These are phyloP conservation scores for Boletus semigastroideus DNA, from an alignment of 1,284 basidiomycete genomes.

Conservation along the genomic window DNA sequence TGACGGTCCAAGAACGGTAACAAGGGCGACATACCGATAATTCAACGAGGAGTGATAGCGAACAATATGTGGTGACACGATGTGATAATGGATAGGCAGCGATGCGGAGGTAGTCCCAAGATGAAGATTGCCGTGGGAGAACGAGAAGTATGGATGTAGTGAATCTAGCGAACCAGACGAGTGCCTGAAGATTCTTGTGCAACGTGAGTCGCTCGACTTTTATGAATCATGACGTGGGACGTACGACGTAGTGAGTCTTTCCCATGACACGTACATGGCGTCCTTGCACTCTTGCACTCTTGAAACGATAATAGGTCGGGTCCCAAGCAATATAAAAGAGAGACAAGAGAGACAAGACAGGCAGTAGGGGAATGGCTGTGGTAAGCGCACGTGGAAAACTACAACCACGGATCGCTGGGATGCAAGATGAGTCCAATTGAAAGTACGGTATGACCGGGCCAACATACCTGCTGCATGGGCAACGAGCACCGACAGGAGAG, in stretches of 20 bases:
- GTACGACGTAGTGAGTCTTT: conserved; percentile 60
- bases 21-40: conserved; percentile 43
- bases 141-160: conserved; percentile 48
- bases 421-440: conserved; percentile 7
- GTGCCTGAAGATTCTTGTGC: conserved; percentile 55
- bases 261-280: conserved; percentile 64
- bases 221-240: conserved; percentile 26
- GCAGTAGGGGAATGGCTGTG: conserved; percentile 35
- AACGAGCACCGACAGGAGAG: conserved; percentile 43
- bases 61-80: conserved; percentile 46
- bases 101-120: conserved; percentile 40
- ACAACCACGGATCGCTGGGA: conserved; percentile 24
- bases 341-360: conserved; percentile 52
- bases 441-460: conserved; percentile 8
- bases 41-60: conserved; percentile 47
- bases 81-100: conserved; percentile 36
- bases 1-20: conserved; percentile 4
- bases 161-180: conserved; percentile 57
- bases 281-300: conserved; percentile 62
- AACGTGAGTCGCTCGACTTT: conserved; percentile 2
- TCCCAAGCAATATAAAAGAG: conserved; percentile 76
- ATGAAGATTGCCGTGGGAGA: conserved; percentile 41
- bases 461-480: conserved; percentile 47
- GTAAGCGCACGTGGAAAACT: conserved; percentile 23
- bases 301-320: conserved; percentile 64